These are phyloP conservation scores for Stenocarpella maydis DNA, from an alignment of 2,329 filamentous ascomycete species.

Conservation along the genomic window DNA sequence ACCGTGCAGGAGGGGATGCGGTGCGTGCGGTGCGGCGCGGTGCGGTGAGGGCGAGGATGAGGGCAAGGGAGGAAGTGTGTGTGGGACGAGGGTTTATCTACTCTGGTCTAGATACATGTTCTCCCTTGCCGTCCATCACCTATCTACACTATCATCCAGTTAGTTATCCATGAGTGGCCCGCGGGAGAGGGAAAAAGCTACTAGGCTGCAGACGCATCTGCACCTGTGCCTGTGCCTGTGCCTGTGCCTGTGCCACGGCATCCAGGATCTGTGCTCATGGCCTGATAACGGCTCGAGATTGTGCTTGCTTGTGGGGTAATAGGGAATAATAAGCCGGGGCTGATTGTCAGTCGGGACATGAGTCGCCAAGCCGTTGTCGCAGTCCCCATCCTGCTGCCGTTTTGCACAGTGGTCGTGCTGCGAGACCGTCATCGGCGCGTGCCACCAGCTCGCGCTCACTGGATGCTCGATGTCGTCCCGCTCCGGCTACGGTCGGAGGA, in stretches of 20 bases:
- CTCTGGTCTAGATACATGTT: background rate
- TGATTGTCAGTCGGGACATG: conserved; percentile 24
- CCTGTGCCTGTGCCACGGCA: background rate
- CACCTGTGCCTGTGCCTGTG: background rate
- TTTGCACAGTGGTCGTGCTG: background rate
- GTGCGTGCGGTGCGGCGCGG: no score
- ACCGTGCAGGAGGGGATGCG: background rate
- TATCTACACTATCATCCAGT: conserved; percentile 1
- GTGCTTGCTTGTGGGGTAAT: conserved; percentile 13
- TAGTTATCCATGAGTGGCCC: conserved; percentile 2
- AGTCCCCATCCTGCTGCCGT: background rate
- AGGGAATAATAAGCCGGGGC: conserved; percentile 15
- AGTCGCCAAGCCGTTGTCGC: conserved; percentile 27
- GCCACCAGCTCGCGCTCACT: background rate
- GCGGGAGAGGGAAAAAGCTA: background rate
- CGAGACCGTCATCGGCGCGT: conserved; percentile 19
- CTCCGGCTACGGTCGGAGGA: conserved; percentile 22
- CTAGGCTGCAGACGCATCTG: background rate
- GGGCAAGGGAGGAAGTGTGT: background rate
- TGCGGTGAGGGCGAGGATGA: conserved; percentile 17
- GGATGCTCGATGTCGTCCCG: background rate
- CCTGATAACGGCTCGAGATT: conserved; percentile 16
- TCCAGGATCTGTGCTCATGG: conserved; percentile 2
- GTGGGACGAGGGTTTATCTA: conserved; percentile 11
- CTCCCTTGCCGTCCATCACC: conserved; percentile 9